Evolutionary conservation across 495 filamentous ascomycete genomes (phyloP), one percentile per base, ranked within the genome.

Genomic region (Podospora didyma): DNA sequence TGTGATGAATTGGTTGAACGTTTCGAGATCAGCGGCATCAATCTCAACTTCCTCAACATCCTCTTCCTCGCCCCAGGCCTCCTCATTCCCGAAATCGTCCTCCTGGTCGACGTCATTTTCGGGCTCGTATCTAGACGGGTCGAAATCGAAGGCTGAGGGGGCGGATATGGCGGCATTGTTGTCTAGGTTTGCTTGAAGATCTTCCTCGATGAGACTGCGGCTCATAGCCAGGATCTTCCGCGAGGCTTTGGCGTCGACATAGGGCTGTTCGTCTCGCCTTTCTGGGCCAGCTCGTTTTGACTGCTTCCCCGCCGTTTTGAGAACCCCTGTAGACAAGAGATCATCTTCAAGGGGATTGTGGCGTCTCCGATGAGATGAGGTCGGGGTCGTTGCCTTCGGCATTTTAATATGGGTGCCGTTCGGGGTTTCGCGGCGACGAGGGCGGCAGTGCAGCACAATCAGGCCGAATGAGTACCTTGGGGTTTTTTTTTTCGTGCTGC

Each of bases 1-100:
- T 2, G 89, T 89, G 62, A 96, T 79, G 72, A 96, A 97, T 54
- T 86, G 87, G 71, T 95, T 89, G 74, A 95, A 99, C 49, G 88
- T 86, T 51, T 89, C 90, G 37, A 96, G 75, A 67, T 99, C 94
- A 46, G 83, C 83, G n/a, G 92, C 90, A 55, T 95, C 90, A 37
- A 97, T 79, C 64, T 96, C 93, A 41, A 87, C 79, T 69, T 90
- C 85, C 68, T 93, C 89, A 17, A 81, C 75, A 52, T 88, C 89
- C 46, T 93, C 93, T 46, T 89, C 86, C 19, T 82, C 82, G n/a
- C 76, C 76, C 81, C 84, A 73, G 68, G 80, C 60, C 68, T 83
- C 83, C 71, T 87, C 71, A 69, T 79, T 75, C 20, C 60, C 86
- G 73, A 58, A 70, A 3, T 70, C 72, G 35, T 76, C 72, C 20